A percentile compares a stretch with the other conserved stretches of the same genome.
These are phyloP conservation scores for Salvia miltiorrhiza DNA, from an alignment of 257 asterid species.

Conservation along the genomic window DNA sequence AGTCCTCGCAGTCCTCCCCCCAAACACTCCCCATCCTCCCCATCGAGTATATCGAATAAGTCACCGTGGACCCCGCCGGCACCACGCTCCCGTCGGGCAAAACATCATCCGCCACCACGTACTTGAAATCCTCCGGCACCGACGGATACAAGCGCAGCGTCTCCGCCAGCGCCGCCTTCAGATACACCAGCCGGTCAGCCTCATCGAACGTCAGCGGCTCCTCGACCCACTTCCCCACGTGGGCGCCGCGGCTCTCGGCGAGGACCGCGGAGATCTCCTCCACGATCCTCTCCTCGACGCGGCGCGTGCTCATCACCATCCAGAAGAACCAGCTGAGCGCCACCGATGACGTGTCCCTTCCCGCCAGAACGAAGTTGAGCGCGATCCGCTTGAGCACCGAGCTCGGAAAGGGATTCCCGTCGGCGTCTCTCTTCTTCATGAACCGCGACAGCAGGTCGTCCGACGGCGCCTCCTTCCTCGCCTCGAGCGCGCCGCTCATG, in stretches of 20 bases:
- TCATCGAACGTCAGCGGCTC: conserved; percentile 76
- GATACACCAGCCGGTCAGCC: conserved; percentile 62
- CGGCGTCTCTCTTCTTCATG: conserved; percentile 60
- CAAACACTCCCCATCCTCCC: conserved; percentile 73
- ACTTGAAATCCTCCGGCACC: conserved; percentile 76
- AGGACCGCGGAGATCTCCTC: conserved; percentile 42
- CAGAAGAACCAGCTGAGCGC: conserved; percentile 93
- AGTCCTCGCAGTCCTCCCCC: conserved; percentile 84
- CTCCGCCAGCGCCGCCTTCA: conserved; percentile 69
- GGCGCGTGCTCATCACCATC: conserved; percentile 54
- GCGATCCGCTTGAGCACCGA: conserved; percentile 66
- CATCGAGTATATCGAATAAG: conserved; percentile 76
- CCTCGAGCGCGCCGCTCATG: conserved; percentile 67
- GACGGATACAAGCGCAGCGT: conserved; percentile 79
- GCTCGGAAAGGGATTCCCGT: conserved; percentile 50
- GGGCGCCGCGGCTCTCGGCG: conserved; percentile 41
- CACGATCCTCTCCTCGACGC: conserved; percentile 52
- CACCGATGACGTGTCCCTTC: conserved; percentile 83
- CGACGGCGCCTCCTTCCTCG: conserved; percentile 57
- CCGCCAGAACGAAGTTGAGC: conserved; percentile 75
- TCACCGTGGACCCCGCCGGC: conserved; percentile 80
- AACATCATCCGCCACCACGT: conserved; percentile 59
- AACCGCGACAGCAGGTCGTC: conserved; percentile 77
- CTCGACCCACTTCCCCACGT: conserved; percentile 43
- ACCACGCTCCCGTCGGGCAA: conserved; percentile 65